Percentiles rank a stretch among this genome's conserved stretches.
phyloP scores from a whole-genome alignment of 2,329 filamentous ascomycete genomes.

The Arthroderma uncinatum region DNA sequence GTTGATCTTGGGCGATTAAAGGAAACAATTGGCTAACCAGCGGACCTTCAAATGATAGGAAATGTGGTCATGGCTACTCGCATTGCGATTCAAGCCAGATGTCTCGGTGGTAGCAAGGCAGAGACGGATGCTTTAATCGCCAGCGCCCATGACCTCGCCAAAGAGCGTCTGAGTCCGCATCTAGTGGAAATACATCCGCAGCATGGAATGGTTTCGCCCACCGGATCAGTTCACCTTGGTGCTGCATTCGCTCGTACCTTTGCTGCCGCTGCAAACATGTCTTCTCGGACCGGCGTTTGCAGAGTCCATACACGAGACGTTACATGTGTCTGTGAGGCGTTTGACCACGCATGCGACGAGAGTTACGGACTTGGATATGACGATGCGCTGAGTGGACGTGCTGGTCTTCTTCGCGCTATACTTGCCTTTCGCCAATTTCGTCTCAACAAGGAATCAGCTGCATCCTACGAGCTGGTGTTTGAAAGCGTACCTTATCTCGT shows the following conservation, averaged over 20 bases:
- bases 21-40: background rate
- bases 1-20: background rate
- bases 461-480: constrained; percentile 20
- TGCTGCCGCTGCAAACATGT: constrained; percentile 12
- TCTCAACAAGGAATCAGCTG: constrained; percentile 17
- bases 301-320: constrained; percentile 22
- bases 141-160: constrained; percentile 22
- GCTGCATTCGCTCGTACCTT: constrained; percentile 24
- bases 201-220: constrained; percentile 21
- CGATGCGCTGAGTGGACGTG: constrained; percentile 31
- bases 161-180: constrained; percentile 20
- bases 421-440: constrained; percentile 25
- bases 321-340: constrained; percentile 20
- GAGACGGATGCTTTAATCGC: constrained; percentile 11
- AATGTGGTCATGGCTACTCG: constrained; percentile 29
- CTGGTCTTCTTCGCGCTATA: constrained; percentile 28
- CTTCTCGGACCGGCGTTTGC: constrained; percentile 9
- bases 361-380: constrained; percentile 26
- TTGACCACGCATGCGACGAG: constrained; percentile 23
- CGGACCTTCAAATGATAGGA: constrained; percentile 19
- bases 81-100: constrained; percentile 26
- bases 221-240: constrained; percentile 24
- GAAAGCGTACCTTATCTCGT: constrained; percentile 24
- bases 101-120: constrained; percentile 13
- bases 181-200: constrained; percentile 6